Evolutionary conservation across 345 rosid species (phyloP).

Genomic region (Euclidium syriacum): DNA sequence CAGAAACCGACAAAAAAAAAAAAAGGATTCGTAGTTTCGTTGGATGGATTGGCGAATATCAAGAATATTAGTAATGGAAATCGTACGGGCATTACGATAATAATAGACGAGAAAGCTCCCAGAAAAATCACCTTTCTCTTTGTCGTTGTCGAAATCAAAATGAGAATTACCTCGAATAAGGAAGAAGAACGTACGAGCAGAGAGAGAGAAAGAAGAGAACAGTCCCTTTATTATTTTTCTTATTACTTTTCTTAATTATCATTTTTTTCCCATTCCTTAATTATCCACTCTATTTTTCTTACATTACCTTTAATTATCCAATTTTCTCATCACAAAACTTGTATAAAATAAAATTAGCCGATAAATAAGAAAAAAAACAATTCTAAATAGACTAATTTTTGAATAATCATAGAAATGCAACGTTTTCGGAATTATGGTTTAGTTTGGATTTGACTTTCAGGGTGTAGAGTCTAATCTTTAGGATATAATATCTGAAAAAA

Average conservation of each 20-base stretch:
- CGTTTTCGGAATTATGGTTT: too few relatives aligned
- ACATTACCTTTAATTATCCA: neutral
- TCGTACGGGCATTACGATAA: slow-evolving; percentile 2
- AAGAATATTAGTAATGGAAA: neutral
- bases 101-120: neutral
- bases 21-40: neutral
- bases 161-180: slow-evolving; percentile 8
- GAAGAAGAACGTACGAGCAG: slow-evolving; percentile 29
- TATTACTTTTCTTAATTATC: neutral
- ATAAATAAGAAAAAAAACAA: too few relatives aligned
- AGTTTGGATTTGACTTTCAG: too few relatives aligned
- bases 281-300: neutral
- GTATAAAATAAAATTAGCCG: neutral
- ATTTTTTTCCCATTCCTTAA: neutral
- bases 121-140: neutral
- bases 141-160: slow-evolving; percentile 6
- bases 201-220: slow-evolving; percentile 18
- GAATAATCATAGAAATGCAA: too few relatives aligned
- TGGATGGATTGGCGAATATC: neutral
- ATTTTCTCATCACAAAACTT: neutral
- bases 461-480: too few relatives aligned
- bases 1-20: slow-evolving; percentile 6
- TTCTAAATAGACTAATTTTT: too few relatives aligned
- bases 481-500: too few relatives aligned
- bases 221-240: neutral